phyloP scores from a whole-genome alignment of 441 rosid genomes.

The Adansonia rubrostipa region DNA sequence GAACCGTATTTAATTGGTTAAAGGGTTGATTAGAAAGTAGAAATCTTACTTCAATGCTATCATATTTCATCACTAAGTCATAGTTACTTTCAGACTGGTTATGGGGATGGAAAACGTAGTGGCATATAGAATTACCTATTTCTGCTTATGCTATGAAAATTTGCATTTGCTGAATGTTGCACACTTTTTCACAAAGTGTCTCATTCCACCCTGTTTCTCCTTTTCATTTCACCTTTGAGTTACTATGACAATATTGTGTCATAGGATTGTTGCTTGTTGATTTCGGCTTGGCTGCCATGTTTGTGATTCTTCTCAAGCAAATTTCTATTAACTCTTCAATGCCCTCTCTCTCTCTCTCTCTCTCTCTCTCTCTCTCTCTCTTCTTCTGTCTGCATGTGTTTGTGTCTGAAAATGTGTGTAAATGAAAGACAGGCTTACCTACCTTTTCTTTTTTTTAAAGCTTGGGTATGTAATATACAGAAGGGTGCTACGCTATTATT shows the following conservation, averaged over 20 bases:
- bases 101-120: background rate
- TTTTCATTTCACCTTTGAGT: background rate
- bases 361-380: too few relatives aligned
- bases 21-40: background rate
- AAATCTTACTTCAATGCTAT: background rate
- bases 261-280: background rate
- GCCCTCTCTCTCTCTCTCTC: background rate
- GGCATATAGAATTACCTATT: background rate
- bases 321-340: background rate
- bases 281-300: background rate
- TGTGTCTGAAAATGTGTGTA: background rate
- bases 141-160: background rate
- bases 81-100: background rate
- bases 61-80: background rate
- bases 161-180: background rate
- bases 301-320: background rate
- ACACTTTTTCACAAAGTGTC: background rate
- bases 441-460: constrained; percentile 42
- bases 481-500: constrained; percentile 90
- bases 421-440: constrained; percentile 23
- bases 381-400: background rate
- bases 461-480: constrained; percentile 92
- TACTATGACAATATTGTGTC: background rate
- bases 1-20: background rate
- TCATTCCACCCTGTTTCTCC: background rate